Conservation (phyloP, 768 basidiomycete species). For the Pleurotus tuoliensis region DNA sequence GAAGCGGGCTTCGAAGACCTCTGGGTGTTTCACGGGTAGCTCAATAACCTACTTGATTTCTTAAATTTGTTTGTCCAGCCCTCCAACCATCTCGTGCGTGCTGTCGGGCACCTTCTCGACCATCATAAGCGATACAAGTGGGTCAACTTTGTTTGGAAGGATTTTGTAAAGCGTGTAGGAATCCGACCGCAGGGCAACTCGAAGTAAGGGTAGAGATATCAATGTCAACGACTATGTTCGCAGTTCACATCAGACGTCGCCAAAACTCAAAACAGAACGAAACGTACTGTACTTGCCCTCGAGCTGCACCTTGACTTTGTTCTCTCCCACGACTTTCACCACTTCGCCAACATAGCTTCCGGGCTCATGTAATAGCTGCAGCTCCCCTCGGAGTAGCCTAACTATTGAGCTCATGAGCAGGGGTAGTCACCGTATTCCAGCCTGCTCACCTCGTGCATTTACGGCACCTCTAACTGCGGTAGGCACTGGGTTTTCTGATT, state of each 20-base stretch:
- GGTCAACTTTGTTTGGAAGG: constrained; percentile 96
- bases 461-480: constrained; percentile 90
- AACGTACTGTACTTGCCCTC: constrained; percentile 97
- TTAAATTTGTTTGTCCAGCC: constrained; percentile 97
- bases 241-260: not conserved
- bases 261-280: not conserved
- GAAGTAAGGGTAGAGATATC: constrained; percentile 72
- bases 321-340: constrained; percentile 99
- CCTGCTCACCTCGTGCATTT: constrained; percentile 80
- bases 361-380: constrained; percentile 90
- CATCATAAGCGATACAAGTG: constrained; percentile 99
- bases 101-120: constrained; percentile 99
- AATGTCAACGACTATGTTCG: constrained; percentile 79
- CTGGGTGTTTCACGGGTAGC: constrained; percentile 80
- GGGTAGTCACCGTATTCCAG: not conserved
- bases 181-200: constrained; percentile 96
- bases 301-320: constrained; percentile 97
- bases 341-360: constrained; percentile 98
- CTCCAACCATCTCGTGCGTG: constrained; percentile 99
- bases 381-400: constrained; percentile 83
- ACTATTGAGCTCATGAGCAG: constrained; percentile 41
- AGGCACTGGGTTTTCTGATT: constrained; percentile 97
- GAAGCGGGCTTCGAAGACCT: constrained; percentile 75
- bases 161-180: constrained; percentile 96
- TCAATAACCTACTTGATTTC: constrained; percentile 98